These are phyloP conservation scores for Suhomyces choctaworum DNA, from an alignment of 1,139 yeast genomes.

Conservation along the genomic window DNA sequence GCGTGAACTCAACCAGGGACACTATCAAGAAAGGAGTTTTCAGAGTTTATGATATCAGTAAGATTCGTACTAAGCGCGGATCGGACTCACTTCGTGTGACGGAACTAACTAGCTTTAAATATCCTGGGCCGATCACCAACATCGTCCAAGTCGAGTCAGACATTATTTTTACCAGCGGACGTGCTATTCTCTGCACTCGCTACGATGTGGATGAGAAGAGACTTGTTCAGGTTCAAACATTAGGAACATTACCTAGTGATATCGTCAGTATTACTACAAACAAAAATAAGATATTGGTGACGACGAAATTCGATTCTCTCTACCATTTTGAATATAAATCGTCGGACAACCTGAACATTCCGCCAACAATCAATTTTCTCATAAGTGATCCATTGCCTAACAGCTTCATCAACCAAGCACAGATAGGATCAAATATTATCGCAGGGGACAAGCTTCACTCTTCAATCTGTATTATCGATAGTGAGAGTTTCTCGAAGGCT, in stretches of 20 bases:
- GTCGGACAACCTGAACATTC: neutral
- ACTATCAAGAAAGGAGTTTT: conserved; percentile 30
- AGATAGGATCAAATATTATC: conserved; percentile 27
- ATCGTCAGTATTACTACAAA: conserved; percentile 33
- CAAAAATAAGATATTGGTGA: conserved; percentile 23
- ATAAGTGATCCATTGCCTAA: conserved; percentile 41
- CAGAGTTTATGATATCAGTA: conserved; percentile 44
- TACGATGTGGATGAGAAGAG: conserved; percentile 42
- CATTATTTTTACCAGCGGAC: conserved; percentile 39
- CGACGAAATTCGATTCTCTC: conserved; percentile 45
- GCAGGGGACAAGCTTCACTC: conserved; percentile 47
- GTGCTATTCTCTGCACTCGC: conserved; percentile 33
- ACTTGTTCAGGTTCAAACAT: conserved; percentile 31
- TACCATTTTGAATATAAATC: conserved; percentile 25
- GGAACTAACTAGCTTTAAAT: conserved; percentile 40
- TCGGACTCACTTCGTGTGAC: conserved; percentile 24
- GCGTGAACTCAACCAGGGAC: neutral
- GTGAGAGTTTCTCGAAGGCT: conserved; percentile 8
- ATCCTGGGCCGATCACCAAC: conserved; percentile 35
- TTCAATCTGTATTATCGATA: conserved; percentile 31
- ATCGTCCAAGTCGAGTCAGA: conserved; percentile 39
- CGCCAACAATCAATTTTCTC: conserved; percentile 12
- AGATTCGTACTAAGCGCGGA: conserved; percentile 21
- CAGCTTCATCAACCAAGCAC: conserved; percentile 40
- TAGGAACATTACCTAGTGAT: conserved; percentile 37